Percentiles rank a stretch among this genome's conserved stretches.
Conservation (phyloP, 2,329 filamentous ascomycete species). For the Penicillium decumbens region DNA sequence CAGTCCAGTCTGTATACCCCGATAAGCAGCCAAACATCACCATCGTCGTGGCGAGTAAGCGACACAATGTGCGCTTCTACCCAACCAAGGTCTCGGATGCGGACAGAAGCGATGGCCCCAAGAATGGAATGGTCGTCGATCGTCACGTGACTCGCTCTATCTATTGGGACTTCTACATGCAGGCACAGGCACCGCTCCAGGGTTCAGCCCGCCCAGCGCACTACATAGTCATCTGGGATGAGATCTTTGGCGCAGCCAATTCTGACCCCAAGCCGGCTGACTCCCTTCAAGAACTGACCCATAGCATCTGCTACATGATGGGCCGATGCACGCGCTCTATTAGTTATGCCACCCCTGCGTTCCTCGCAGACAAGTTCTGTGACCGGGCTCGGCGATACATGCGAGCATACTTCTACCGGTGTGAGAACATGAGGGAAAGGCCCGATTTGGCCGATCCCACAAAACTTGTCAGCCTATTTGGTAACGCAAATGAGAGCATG, state of each 20-base stretch:
- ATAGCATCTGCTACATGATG: slow-evolving; percentile 26
- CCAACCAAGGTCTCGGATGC: slow-evolving; percentile 47
- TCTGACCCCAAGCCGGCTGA: slow-evolving; percentile 8
- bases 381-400: slow-evolving; percentile 21
- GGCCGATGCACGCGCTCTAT: slow-evolving; percentile 24
- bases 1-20: slow-evolving; percentile 57
- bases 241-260: slow-evolving; percentile 51
- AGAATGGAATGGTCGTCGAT: slow-evolving; percentile 71
- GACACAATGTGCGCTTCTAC: slow-evolving; percentile 82
- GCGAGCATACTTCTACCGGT: slow-evolving; percentile 3
- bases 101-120: slow-evolving; percentile 41
- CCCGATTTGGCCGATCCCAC: no score
- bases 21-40: slow-evolving; percentile 57
- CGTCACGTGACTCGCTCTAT: slow-evolving; percentile 68
- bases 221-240: slow-evolving; percentile 67
- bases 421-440: no score
- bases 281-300: slow-evolving; percentile 16
- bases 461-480: no score
- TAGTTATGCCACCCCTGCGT: slow-evolving; percentile 23
- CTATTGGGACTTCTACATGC: slow-evolving; percentile 78
- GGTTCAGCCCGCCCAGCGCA: slow-evolving; percentile 78
- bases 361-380: slow-evolving; percentile 22
- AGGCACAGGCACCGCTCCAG: slow-evolving; percentile 71
- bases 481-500: slow-evolving; percentile 3
- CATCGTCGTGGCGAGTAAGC: slow-evolving; percentile 75